phyloP scores from a whole-genome alignment of 306 rosid genomes.

The Luffa aegyptiaca region DNA sequence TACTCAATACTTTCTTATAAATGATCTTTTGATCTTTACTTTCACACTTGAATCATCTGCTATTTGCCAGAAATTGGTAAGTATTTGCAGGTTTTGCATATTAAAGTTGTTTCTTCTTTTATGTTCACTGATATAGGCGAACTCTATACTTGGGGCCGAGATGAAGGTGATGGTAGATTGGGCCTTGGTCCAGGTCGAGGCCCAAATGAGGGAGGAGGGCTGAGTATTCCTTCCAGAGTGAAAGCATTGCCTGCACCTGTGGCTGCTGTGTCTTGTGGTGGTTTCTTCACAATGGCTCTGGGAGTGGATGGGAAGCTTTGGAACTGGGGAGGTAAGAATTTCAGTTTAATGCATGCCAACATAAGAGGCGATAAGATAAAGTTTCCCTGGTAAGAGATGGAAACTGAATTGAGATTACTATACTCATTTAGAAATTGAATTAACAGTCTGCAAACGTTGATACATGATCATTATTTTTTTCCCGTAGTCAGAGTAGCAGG shows the following conservation, averaged over 20 bases:
- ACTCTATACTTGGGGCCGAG: slow-evolving; percentile 92
- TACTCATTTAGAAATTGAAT: background rate
- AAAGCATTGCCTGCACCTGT: slow-evolving; percentile 52
- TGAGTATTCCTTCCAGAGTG: slow-evolving; percentile 70
- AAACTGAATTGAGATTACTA: background rate
- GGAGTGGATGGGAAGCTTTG: slow-evolving; percentile 66
- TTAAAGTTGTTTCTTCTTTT: background rate
- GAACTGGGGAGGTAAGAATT: slow-evolving; percentile 88
- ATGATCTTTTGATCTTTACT: background rate
- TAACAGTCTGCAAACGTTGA: background rate
- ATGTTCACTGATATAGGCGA: slow-evolving; percentile 44
- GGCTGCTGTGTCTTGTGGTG: slow-evolving; percentile 86
- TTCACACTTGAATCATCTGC: background rate
- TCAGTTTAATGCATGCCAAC: background rate
- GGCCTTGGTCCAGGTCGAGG: slow-evolving; percentile 92
- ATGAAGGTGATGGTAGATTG: slow-evolving; percentile 92
- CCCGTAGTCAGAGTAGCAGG: background rate
- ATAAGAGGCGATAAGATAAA: background rate
- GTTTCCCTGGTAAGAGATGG: background rate
- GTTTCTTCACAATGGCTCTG: slow-evolving; percentile 75
- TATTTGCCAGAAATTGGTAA: background rate
- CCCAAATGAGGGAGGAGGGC: slow-evolving; percentile 85
- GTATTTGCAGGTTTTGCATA: background rate
- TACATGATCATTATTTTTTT: background rate
- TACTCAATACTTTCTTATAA: background rate